phyloP scores from a whole-genome alignment of 345 rosid genomes.

The Triadica sebifera region DNA sequence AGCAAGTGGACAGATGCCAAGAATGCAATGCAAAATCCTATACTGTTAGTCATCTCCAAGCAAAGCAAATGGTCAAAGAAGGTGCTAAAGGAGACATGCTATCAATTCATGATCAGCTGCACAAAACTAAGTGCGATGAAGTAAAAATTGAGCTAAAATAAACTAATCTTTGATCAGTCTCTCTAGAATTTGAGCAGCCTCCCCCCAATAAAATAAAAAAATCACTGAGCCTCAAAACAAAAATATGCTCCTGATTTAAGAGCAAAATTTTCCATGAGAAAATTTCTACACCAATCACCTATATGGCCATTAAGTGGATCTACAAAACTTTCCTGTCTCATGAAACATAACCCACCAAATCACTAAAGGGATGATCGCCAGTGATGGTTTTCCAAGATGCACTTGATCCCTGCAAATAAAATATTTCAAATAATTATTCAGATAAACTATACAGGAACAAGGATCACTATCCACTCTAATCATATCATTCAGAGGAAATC shows the following conservation, averaged over 20 bases:
- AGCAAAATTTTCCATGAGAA: not conserved
- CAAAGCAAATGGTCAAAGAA: not conserved
- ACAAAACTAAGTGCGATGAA: not conserved
- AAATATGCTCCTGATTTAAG: not conserved
- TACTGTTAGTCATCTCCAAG: not conserved
- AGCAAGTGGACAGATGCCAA: no score
- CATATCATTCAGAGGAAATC: not conserved
- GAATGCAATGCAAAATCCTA: not conserved
- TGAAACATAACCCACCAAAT: conserved; percentile 4
- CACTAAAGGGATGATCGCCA: not conserved
- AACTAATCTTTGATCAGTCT: not conserved
- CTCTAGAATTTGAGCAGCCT: not conserved
- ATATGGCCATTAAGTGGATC: not conserved
- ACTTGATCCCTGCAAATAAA: not conserved
- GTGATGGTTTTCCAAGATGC: not conserved
- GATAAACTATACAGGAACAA: not conserved
- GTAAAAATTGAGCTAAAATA: not conserved
- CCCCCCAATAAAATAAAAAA: not conserved
- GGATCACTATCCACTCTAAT: not conserved
- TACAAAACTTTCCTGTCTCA: not conserved
- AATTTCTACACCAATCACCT: not conserved
- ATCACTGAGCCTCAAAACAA: not conserved
- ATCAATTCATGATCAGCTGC: not conserved
- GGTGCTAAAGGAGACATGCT: not conserved
- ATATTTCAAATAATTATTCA: not conserved